Evolutionary conservation across 2,329 filamentous ascomycete genomes (phyloP), one percentile per base, ranked within the genome.

Genomic region (Trichoderma sp.): DNA sequence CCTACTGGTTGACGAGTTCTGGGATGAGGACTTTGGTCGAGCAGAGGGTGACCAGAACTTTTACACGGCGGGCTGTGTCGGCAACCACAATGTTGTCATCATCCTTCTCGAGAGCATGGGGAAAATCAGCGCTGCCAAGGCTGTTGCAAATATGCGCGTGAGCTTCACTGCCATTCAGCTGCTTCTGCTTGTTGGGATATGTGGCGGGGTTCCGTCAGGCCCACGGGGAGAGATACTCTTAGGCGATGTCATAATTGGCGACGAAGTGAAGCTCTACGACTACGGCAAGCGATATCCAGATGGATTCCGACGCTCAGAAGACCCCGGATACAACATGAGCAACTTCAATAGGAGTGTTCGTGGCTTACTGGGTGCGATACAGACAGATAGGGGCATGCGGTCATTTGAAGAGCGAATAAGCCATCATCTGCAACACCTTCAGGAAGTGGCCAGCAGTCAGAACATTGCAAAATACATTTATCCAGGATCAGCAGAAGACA

Each of bases 121-220:
- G 39, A 81, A 78, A 64, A 70, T 28, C 63, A 78, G 63, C 43
- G 77, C 80, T 0, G 78, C 79, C 4, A 74, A 68, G 30, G 74
- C 75, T 0, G 76, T 79, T 0, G 73, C 76, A 1, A 77, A 74
- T 34, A 67, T 83, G 15, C 75, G 77, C 0, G 74, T 74, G 6
- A 84, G 80, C 64, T 84, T 80, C 64, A 64, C 70, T 0, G 71
- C 73, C 11, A 69, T 84, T 14, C 76, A 73, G 32, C 74, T 83
- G 0, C 80, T 74, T 5, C 62, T 84, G 1, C 47, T 84, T 1
- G 81, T 82, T 7, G 83, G 83, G 0, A 75, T 84, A 1, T 84
- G 82, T 66, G 83, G 81, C 6, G 81, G 78, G n/a, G 74, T 78
- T 4, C 81, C 82, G 4, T 30, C 15, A 53, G 28, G 70, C n/a